A percentile compares a stretch with the other conserved stretches of the same genome.
Conservation (phyloP, 345 rosid species). For the Eucalyptus tenuipes region DNA sequence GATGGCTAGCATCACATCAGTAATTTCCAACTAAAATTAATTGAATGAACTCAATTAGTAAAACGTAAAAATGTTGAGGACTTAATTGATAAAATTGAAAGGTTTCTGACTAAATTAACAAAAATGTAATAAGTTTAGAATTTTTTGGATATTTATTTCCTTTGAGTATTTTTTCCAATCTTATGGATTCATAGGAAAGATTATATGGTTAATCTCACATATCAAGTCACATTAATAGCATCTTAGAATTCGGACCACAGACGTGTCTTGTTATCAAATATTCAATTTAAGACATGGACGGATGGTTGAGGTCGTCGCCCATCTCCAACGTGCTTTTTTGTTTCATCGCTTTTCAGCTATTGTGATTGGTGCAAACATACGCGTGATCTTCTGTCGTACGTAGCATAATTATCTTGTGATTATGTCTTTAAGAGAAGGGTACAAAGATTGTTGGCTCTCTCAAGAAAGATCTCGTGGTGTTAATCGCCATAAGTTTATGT, state of each 20-base stretch:
- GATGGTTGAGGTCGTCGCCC: not conserved
- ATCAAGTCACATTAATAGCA: not conserved
- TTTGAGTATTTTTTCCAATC: not conserved
- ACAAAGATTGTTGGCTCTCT: not conserved
- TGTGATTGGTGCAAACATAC: not conserved
- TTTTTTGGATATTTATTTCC: no score
- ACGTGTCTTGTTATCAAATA: not conserved
- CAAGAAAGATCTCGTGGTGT: not conserved
- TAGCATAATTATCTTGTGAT: not conserved
- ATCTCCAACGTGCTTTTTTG: not conserved
- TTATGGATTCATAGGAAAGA: not conserved
- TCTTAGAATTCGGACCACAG: not conserved
- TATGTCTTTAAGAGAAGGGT: not conserved
- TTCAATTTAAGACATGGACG: not conserved
- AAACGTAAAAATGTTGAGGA: rapidly evolving
- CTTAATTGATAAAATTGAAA: no score
- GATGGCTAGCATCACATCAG: no score
- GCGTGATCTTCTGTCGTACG: not conserved
- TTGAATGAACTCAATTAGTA: no score
- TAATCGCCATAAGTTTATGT: not conserved
- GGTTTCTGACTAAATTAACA: no score
- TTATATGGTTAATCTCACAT: not conserved
- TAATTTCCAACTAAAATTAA: no score
- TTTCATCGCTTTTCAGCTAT: not conserved
- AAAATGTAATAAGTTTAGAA: no score